Conservation (phyloP, 495 filamentous ascomycete genomes). For the Chaetomium tenue region DNA sequence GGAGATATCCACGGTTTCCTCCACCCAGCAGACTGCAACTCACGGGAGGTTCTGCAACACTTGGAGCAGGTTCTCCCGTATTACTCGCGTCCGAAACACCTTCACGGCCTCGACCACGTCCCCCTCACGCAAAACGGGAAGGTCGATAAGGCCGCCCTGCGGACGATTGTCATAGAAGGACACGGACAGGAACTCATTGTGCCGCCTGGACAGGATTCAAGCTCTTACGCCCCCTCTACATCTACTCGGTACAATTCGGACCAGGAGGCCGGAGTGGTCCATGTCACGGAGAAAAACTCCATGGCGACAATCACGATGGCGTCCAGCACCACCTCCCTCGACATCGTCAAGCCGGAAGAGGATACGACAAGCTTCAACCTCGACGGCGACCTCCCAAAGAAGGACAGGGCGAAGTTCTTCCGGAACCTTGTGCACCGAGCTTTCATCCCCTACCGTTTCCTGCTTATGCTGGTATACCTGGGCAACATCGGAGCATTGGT, state of each 20-base stretch:
- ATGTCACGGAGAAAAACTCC: not conserved
- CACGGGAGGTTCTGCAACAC: constrained; percentile 12
- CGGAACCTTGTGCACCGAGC: not conserved
- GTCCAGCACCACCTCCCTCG: not conserved
- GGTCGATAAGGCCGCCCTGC: constrained; percentile 38
- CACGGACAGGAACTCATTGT: not conserved
- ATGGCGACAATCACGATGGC: too few species aligned
- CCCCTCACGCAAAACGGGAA: constrained; percentile 42
- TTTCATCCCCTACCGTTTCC: not conserved
- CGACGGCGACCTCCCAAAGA: constrained; percentile 7
- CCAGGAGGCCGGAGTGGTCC: not conserved
- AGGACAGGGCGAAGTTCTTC: not conserved
- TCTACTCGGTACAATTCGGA: not conserved
- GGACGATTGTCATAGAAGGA: constrained; percentile 7
- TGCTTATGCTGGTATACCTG: constrained; percentile 6
- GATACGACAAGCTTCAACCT: not conserved
- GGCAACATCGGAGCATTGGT: constrained; percentile 20
- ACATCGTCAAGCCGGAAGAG: constrained; percentile 8
- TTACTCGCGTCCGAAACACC: constrained; percentile 35
- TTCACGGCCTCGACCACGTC: constrained; percentile 10
- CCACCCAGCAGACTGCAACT: constrained; percentile 16
- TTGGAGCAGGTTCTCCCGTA: constrained; percentile 34
- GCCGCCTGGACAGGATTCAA: too few species aligned
- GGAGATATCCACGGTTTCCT: constrained; percentile 36
- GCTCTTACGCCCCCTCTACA: not conserved